Conservation (phyloP, 305 asterid genomes). For the Fraxinus albicans region DNA sequence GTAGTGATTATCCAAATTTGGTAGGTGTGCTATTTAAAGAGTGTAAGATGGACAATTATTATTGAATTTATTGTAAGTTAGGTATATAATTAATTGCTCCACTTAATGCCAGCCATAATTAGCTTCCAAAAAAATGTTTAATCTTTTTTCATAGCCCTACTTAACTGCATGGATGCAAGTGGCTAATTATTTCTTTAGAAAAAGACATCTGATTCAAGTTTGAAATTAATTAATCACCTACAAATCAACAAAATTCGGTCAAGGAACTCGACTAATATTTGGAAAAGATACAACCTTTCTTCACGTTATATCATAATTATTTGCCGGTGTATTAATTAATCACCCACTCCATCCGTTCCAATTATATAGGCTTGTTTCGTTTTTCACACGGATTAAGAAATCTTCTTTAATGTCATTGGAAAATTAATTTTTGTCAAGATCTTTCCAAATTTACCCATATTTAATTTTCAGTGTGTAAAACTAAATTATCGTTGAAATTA, state of each 20-base stretch:
- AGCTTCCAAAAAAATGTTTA: conserved; percentile 14
- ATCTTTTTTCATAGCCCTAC: conserved; percentile 29
- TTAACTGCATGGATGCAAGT: conserved; percentile 13
- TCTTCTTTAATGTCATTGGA: too few relatives aligned
- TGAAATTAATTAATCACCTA: neutral
- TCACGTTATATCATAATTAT: too few relatives aligned
- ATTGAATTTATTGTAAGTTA: conserved; percentile 43
- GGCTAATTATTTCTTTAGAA: neutral
- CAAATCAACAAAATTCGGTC: conserved; percentile 22
- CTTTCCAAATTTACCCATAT: too few relatives aligned
- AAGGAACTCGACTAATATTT: neutral
- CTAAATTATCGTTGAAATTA: too few relatives aligned
- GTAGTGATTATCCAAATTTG: conserved; percentile 12
- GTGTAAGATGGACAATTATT: conserved; percentile 1
- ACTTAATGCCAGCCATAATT: conserved; percentile 38
- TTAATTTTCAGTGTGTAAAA: too few relatives aligned
- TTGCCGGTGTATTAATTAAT: too few relatives aligned
- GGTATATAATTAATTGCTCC: conserved; percentile 39
- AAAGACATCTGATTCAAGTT: neutral
- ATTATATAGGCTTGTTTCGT: too few relatives aligned
- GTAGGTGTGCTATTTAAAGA: conserved; percentile 44
- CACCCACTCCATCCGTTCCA: too few relatives aligned
- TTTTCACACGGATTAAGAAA: too few relatives aligned
- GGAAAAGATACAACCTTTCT: neutral
- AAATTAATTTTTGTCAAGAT: too few relatives aligned